Evolutionary conservation across 1,284 basidiomycete genomes (phyloP).

Genomic region (Mrakiaceae sp.): DNA sequence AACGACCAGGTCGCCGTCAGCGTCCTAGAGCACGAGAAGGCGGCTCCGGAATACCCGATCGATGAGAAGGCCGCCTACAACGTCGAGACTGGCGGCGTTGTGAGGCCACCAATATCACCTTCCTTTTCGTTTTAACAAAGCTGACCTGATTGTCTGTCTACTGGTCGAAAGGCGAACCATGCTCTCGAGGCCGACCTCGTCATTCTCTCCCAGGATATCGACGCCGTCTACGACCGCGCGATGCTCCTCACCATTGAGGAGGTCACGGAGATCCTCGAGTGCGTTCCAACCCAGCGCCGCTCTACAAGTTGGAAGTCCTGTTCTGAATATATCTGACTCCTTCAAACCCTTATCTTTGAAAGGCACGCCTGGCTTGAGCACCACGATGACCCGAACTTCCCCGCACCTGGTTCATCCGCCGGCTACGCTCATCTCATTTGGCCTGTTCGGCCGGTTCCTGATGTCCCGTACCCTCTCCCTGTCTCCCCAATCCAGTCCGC

Average conservation of each 20-base stretch:
- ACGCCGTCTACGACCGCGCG: slow-evolving; percentile 15
- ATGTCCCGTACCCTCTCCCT: neutral
- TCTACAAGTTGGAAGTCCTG: too few species aligned
- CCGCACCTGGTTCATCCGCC: neutral
- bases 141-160: neutral
- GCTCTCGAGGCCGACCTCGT: slow-evolving; percentile 7
- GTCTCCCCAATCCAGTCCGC: neutral
- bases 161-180: neutral
- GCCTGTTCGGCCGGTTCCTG: neutral
- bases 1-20: neutral
- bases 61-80: neutral
- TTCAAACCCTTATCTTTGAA: too few species aligned
- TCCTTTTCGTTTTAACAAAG: neutral
- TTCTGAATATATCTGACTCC: too few species aligned
- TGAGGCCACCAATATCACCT: neutral
- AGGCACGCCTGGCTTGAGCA: slow-evolving; percentile 14
- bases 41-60: neutral
- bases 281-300: neutral
- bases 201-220: slow-evolving; percentile 12
- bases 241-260: slow-evolving; percentile 6
- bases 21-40: neutral
- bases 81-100: neutral
- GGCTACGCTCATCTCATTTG: neutral
- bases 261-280: slow-evolving; percentile 13
- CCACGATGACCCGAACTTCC: slow-evolving; percentile 15